Evolutionary conservation across 2,329 filamentous ascomycete species (phyloP).

Genomic region (Fusarium robinianum): DNA sequence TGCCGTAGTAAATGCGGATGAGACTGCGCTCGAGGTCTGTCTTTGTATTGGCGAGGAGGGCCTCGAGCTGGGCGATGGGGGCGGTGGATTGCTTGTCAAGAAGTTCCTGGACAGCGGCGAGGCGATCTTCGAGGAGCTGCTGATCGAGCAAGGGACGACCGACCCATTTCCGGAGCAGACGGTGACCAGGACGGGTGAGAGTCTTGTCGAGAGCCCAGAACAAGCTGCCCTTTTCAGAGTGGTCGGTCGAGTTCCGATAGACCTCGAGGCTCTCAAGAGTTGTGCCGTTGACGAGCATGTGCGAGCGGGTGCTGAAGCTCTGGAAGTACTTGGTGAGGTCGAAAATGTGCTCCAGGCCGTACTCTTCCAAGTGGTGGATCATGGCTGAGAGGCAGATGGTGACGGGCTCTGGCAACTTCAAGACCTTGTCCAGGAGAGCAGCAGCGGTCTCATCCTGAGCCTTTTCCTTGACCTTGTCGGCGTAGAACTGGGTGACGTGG

Average conservation of each 20-base stretch:
- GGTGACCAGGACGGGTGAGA: constrained; percentile 83
- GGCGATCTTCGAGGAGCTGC: constrained; percentile 72
- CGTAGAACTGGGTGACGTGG: constrained; percentile 92
- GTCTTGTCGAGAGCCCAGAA: constrained; percentile 97
- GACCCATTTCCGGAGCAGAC: constrained; percentile 91
- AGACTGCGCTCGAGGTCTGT: constrained; percentile 90
- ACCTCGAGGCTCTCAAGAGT: constrained; percentile 93
- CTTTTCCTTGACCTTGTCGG: constrained; percentile 73
- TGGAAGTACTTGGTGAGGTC: constrained; percentile 97
- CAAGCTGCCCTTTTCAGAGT: constrained; percentile 81
- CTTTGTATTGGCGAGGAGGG: constrained; percentile 70
- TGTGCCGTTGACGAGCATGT: constrained; percentile 96
- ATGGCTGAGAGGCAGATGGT: constrained; percentile 94
- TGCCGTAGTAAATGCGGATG: constrained; percentile 96
- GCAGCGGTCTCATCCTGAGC: constrained; percentile 60
- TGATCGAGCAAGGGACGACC: constrained; percentile 85
- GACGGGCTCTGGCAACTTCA: constrained; percentile 82
- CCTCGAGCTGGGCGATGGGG: constrained; percentile 74
- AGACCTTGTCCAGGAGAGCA: constrained; percentile 79
- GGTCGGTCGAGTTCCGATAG: constrained; percentile 91
- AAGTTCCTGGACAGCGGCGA: constrained; percentile 85
- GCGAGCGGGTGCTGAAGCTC: constrained; percentile 88
- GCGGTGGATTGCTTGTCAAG: constrained; percentile 67
- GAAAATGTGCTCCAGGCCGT: constrained; percentile 93
- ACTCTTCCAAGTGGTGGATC: constrained; percentile 91